phyloP scores from a whole-genome alignment of 768 basidiomycete species.

The Calocybe indica region DNA sequence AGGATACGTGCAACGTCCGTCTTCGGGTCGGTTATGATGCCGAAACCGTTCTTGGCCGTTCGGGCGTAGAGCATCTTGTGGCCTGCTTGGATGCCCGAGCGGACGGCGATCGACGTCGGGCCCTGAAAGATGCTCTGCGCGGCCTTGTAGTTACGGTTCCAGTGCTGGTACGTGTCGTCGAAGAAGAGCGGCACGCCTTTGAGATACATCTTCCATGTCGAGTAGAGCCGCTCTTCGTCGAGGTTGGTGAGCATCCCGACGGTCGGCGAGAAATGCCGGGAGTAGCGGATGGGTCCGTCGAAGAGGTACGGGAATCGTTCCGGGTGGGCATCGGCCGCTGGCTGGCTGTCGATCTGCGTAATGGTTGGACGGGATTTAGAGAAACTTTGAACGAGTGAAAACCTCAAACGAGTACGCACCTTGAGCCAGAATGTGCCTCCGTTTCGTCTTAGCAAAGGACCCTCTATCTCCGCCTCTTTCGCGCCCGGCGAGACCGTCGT shows the following conservation, averaged over 20 bases:
- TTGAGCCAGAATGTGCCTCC: conserved; percentile 68
- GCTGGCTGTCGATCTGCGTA: conserved; percentile 49
- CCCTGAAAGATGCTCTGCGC: conserved; percentile 70
- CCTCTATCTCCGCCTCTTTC: conserved; percentile 60
- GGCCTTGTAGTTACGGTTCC: conserved; percentile 63
- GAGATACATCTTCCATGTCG: conserved; percentile 76
- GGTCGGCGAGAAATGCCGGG: conserved; percentile 65
- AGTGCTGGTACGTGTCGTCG: conserved; percentile 51
- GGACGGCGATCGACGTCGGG: conserved; percentile 54
- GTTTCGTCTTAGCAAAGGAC: conserved; percentile 38
- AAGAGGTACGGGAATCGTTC: conserved; percentile 52
- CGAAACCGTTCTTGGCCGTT: conserved; percentile 55
- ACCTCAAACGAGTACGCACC: conserved; percentile 28
- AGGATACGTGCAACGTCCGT: conserved; percentile 47
- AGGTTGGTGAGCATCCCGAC: conserved; percentile 59
- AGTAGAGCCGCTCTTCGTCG: conserved; percentile 59
- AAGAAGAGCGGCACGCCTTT: conserved; percentile 56
- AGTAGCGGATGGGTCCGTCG: conserved; percentile 68
- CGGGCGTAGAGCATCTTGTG: conserved; percentile 74
- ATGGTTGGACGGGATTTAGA: not conserved
- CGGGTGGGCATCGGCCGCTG: conserved; percentile 33
- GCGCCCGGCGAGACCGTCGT: conserved; percentile 48
- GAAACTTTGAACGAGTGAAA: not conserved
- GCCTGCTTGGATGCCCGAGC: conserved; percentile 64
- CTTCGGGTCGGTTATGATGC: conserved; percentile 39